Conservation (phyloP, 768 basidiomycete species). For the Serpula lacrymans region DNA sequence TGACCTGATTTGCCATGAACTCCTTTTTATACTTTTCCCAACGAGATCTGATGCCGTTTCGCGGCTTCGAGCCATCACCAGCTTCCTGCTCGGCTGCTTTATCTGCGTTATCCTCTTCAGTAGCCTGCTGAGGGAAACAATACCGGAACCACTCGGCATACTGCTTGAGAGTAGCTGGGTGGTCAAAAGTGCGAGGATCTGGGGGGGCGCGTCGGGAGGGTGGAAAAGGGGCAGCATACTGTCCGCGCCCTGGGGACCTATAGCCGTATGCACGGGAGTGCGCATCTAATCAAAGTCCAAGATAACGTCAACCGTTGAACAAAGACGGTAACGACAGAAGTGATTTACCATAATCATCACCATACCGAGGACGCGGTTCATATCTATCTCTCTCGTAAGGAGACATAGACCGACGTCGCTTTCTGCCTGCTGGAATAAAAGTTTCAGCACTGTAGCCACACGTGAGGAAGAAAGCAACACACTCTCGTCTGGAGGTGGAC, state of each 20-base stretch:
- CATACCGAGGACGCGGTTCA: conserved; percentile 79
- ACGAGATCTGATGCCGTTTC: conserved; percentile 75
- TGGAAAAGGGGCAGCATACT: conserved; percentile 40
- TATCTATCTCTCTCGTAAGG: conserved; percentile 83
- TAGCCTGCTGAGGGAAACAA: conserved; percentile 69
- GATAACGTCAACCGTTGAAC: conserved; percentile 7
- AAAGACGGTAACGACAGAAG: conserved; percentile 1
- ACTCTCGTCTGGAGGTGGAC: conserved; percentile 72
- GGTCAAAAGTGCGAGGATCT: conserved; percentile 80
- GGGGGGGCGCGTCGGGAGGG: conserved; percentile 60
- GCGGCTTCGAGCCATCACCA: conserved; percentile 76
- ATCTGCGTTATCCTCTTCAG: conserved; percentile 80
- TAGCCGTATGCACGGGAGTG: conserved; percentile 65
- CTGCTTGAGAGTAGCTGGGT: conserved; percentile 77
- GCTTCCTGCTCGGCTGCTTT: conserved; percentile 83
- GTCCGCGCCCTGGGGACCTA: conserved; percentile 63
- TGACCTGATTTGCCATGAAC: conserved; percentile 83
- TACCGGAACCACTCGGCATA: conserved; percentile 88
- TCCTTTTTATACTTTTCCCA: conserved; percentile 97
- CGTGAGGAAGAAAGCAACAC: conserved; percentile 10
- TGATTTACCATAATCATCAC: conserved; percentile 73
- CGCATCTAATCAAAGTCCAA: conserved; percentile 41
- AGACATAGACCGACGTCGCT: conserved; percentile 69
- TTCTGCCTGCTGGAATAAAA: conserved; percentile 49
- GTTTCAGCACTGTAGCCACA: conserved; percentile 8